Conservation (phyloP, 2,329 filamentous ascomycete genomes). For the Raffaelea albimanens region DNA sequence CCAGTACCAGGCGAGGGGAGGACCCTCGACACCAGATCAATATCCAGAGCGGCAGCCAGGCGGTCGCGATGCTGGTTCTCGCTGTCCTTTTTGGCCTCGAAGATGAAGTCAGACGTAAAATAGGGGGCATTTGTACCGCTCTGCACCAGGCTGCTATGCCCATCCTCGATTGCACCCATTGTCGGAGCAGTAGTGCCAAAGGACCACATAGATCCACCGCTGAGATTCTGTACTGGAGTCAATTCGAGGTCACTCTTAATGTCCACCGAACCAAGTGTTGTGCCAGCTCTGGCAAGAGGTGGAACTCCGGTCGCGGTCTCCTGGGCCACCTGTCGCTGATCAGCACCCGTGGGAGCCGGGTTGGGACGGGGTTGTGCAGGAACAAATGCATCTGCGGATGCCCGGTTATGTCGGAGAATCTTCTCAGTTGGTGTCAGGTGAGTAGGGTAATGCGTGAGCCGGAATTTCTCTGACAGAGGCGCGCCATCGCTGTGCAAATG, state of each 20-base stretch:
- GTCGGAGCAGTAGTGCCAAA: constrained; percentile 61
- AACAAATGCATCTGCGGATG: constrained; percentile 33
- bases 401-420: constrained; percentile 30
- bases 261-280: constrained; percentile 15
- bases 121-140: constrained; percentile 65
- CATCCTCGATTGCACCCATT: constrained; percentile 48
- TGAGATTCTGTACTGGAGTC: constrained; percentile 22
- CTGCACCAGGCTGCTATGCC: constrained; percentile 53
- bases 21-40: constrained; percentile 60
- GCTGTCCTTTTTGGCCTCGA: constrained; percentile 35
- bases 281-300: constrained; percentile 16
- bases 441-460: constrained; percentile 31
- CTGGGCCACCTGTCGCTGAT: constrained; percentile 16
- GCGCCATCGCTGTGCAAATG: constrained; percentile 12
- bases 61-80: constrained; percentile 64
- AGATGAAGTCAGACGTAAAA: constrained; percentile 42
- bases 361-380: constrained; percentile 20
- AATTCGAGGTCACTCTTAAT: constrained; percentile 3
- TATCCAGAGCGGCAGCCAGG: constrained; percentile 70
- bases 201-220: constrained; percentile 64
- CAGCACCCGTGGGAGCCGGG: constrained; percentile 14
- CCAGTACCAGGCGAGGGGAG: constrained; percentile 25
- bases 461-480: constrained; percentile 32
- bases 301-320: constrained; percentile 20
- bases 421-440: constrained; percentile 34